Percentiles rank a stretch among this genome's conserved stretches.
Conservation (phyloP, 257 asterid species). For the Anisodus tanguticus region DNA sequence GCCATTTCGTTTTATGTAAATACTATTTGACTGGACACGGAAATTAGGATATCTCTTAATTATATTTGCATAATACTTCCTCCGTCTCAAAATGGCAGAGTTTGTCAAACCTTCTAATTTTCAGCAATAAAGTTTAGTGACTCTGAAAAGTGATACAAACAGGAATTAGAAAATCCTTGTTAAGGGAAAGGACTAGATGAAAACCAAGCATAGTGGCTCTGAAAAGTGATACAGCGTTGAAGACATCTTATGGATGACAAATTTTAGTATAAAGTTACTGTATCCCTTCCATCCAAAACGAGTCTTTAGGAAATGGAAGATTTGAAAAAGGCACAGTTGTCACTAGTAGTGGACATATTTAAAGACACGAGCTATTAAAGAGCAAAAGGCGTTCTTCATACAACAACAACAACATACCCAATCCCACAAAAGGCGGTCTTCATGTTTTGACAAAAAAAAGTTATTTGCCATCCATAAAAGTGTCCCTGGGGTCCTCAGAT, state of each 20-base stretch:
- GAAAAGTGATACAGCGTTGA: not conserved
- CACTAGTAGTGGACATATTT: not conserved
- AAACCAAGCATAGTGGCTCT: not conserved
- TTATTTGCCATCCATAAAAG: not conserved
- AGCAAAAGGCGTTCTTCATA: not conserved
- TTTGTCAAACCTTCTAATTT: not conserved
- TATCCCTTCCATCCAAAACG: not conserved
- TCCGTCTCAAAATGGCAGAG: not conserved
- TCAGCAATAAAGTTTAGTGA: too few species aligned
- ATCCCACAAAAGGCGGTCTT: not conserved
- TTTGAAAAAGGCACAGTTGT: not conserved
- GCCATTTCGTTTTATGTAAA: not conserved
- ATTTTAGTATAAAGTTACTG: not conserved
- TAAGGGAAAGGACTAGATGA: not conserved
- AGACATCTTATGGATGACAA: constrained; percentile 4
- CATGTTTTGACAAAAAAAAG: not conserved
- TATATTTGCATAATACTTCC: not conserved
- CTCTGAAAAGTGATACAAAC: not conserved
- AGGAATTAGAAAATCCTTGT: not conserved
- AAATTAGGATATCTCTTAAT: not conserved
- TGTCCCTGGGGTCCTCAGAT: not conserved
- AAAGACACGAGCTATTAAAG: not conserved
- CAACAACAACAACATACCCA: not conserved
- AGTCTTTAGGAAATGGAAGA: not conserved
- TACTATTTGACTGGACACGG: not conserved